Conservation (phyloP, 2,329 filamentous ascomycete species). For the Dactylellina sp. region DNA sequence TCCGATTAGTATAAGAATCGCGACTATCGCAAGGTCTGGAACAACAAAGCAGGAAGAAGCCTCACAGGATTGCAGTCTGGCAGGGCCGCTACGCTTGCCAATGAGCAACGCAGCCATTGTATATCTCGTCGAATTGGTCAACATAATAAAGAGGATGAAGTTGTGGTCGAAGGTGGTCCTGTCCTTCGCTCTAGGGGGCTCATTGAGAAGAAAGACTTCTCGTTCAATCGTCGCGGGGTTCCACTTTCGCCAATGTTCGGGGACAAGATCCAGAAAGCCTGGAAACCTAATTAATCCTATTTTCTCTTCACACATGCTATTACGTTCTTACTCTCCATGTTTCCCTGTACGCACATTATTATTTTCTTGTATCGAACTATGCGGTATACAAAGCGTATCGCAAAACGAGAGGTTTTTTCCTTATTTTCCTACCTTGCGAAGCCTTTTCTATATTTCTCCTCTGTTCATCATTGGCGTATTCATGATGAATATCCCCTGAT, state of each 20-base stretch:
- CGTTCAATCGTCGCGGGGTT: constrained; percentile 22
- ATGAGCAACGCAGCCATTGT: too few species aligned
- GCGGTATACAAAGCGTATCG: neutral
- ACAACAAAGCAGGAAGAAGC: constrained; percentile 31
- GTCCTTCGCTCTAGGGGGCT: neutral
- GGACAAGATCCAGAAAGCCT: neutral
- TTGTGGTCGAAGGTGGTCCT: neutral
- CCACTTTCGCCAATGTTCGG: neutral
- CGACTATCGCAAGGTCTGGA: constrained; percentile 22
- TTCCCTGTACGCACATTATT: neutral
- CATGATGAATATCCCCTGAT: constrained; percentile 14
- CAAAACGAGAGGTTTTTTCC: neutral
- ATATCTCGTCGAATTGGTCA: constrained; percentile 6
- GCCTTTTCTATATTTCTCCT: neutral
- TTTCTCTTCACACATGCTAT: constrained; percentile 6
- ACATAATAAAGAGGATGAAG: constrained; percentile 27
- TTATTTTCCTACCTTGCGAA: neutral
- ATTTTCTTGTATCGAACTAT: neutral
- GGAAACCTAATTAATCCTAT: constrained; percentile 5
- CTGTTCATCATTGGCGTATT: constrained; percentile 21
- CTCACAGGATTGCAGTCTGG: constrained; percentile 11
- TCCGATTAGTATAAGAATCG: constrained; percentile 54
- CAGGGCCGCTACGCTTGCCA: neutral
- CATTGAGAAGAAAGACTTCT: constrained; percentile 14
- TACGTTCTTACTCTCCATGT: neutral